A percentile compares a stretch with the other conserved stretches of the same genome.
Evolutionary conservation across 2,329 filamentous ascomycete genomes (phyloP).

Genomic region (Aspergillus intermedius): DNA sequence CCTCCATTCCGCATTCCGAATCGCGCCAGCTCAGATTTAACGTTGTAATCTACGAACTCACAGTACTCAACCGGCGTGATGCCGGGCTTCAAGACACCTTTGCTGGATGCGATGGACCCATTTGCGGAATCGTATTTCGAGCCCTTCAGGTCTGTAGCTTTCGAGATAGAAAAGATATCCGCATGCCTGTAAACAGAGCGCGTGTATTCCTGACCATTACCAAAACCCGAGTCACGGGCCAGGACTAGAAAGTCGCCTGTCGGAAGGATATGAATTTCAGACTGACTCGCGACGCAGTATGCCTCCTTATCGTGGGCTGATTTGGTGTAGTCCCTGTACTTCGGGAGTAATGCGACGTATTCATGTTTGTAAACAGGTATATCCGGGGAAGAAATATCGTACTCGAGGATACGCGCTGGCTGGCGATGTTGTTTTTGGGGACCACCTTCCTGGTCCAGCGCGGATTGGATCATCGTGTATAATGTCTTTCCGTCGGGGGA

Average conservation of each 20-base stretch:
- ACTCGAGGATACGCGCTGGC: slow-evolving; percentile 58
- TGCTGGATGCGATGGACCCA: slow-evolving; percentile 42
- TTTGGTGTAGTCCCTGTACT: slow-evolving; percentile 47
- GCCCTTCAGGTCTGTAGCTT: slow-evolving; percentile 56
- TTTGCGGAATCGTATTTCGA: slow-evolving; percentile 29
- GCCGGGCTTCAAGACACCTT: slow-evolving; percentile 48
- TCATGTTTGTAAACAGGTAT: slow-evolving; percentile 50
- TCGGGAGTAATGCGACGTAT: slow-evolving; percentile 60
- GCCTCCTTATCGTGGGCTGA: slow-evolving; percentile 47
- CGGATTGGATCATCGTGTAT: slow-evolving; percentile 61
- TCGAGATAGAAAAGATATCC: slow-evolving; percentile 60
- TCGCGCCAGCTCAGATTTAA: slow-evolving; percentile 56
- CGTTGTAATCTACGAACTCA: slow-evolving; percentile 61
- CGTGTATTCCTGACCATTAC: slow-evolving; percentile 50
- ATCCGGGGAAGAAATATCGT: slow-evolving; percentile 47
- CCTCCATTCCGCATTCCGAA: slow-evolving; percentile 67
- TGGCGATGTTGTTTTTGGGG: slow-evolving; percentile 48
- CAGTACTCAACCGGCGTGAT: slow-evolving; percentile 59
- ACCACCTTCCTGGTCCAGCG: slow-evolving; percentile 57
- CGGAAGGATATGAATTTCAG: slow-evolving; percentile 60
- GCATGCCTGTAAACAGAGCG: slow-evolving; percentile 60
- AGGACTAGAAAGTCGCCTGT: slow-evolving; percentile 61
- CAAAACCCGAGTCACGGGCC: slow-evolving; percentile 56
- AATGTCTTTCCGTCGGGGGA: slow-evolving; percentile 57
- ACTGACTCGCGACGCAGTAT: slow-evolving; percentile 56